Percentiles rank a stretch among this genome's conserved stretches.
Conservation (phyloP, 768 basidiomycete genomes). For the Lentinula detonsa region DNA sequence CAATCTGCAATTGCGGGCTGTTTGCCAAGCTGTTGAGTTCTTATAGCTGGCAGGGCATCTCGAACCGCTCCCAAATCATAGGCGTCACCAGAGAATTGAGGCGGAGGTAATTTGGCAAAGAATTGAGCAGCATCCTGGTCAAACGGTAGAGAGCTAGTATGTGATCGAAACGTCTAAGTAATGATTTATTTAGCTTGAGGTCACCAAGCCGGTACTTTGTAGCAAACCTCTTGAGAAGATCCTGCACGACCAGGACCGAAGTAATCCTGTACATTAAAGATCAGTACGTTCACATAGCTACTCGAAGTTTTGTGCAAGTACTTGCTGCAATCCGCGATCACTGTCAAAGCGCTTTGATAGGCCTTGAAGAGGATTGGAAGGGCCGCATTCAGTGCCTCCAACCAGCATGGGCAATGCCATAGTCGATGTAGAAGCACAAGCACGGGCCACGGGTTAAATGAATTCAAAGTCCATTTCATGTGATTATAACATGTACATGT, state of each 20-base stretch:
- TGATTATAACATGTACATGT: constrained; percentile 2
- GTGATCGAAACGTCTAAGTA: constrained; percentile 57
- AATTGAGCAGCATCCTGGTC: constrained; percentile 66
- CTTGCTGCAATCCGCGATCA: constrained; percentile 77
- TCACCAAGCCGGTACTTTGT: not conserved
- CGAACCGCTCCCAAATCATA: constrained; percentile 61
- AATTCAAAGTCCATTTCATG: not conserved
- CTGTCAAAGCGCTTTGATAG: constrained; percentile 75
- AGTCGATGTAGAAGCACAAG: not conserved
- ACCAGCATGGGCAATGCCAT: constrained; percentile 84
- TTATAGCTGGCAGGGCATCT: constrained; percentile 34
- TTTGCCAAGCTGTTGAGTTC: not conserved
- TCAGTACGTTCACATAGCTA: constrained; percentile 6
- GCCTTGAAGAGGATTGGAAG: constrained; percentile 74
- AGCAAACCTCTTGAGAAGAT: constrained; percentile 55
- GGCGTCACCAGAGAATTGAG: constrained; percentile 29
- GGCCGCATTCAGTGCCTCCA: constrained; percentile 77
- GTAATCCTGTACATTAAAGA: constrained; percentile 49
- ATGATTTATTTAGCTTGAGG: not conserved
- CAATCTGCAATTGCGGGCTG: not conserved
- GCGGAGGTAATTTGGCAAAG: constrained; percentile 35
- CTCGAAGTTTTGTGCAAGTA: constrained; percentile 21
- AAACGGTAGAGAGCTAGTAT: constrained; percentile 32
- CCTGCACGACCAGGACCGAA: constrained; percentile 56
- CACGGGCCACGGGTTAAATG: not conserved